Conservation (phyloP, 2,329 filamentous ascomycete species). For the Cercospora beticola region DNA sequence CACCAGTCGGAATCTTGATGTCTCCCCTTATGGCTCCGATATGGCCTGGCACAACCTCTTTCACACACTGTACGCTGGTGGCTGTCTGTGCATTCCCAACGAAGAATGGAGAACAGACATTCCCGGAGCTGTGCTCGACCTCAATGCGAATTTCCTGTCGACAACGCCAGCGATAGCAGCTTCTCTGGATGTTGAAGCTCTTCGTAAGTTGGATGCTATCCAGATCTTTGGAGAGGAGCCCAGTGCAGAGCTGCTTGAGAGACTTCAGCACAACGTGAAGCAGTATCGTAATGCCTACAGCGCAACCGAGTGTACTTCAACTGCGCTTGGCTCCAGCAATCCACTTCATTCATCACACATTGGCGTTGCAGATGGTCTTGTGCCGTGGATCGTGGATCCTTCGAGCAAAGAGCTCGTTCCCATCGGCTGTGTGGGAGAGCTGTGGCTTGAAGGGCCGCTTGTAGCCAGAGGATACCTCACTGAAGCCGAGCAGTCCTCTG, state of each 20-base stretch:
- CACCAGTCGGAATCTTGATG: not conserved
- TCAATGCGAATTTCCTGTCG: not conserved
- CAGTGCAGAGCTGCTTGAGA: not conserved
- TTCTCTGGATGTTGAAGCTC: conserved; percentile 1
- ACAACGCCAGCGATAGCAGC: not conserved
- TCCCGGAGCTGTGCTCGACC: not conserved
- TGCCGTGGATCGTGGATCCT: conserved; percentile 4
- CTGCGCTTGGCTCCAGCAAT: not conserved
- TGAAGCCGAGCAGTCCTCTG: conserved; percentile 5
- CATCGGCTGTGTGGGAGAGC: conserved; percentile 39
- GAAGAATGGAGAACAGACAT: not conserved
- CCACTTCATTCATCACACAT: not conserved
- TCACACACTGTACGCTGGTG: not conserved
- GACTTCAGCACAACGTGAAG: not conserved
- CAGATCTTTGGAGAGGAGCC: not conserved
- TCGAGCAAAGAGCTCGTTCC: not conserved
- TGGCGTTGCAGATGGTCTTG: not conserved
- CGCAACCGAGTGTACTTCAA: not conserved
- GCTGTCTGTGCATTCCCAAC: conserved; percentile 1
- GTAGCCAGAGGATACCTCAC: conserved; percentile 47
- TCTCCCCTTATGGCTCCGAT: not conserved
- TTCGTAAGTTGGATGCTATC: not conserved
- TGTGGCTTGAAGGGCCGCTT: conserved; percentile 48
- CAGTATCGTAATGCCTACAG: not conserved
- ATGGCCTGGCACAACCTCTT: not conserved